These are phyloP conservation scores for Pseudogymnoascus sp. DNA, from an alignment of 2,329 filamentous ascomycete species.

Conservation along the genomic window DNA sequence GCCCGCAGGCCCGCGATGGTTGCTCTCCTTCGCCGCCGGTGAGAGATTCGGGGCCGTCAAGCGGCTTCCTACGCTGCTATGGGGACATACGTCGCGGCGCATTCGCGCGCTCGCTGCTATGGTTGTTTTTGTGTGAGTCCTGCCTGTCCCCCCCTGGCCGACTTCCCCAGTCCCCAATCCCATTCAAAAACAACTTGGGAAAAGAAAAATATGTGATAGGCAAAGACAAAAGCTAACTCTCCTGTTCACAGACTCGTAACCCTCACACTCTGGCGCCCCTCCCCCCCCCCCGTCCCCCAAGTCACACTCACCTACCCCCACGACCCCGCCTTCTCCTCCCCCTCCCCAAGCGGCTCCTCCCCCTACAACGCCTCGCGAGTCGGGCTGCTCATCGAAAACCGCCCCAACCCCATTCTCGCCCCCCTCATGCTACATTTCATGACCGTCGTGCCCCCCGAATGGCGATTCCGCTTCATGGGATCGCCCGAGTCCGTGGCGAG, in stretches of 20 bases:
- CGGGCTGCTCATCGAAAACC: constrained; percentile 43
- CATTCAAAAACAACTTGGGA: constrained; percentile 29
- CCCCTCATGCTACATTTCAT: constrained; percentile 45
- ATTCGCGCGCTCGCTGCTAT: background rate
- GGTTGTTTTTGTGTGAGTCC: constrained; percentile 1
- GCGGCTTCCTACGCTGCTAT: background rate
- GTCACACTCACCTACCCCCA: background rate
- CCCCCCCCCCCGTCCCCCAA: constrained; percentile 26
- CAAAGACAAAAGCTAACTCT: background rate
- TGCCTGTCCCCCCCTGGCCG: background rate
- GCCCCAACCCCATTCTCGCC: constrained; percentile 39
- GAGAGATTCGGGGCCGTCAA: background rate
- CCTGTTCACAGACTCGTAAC: constrained; percentile 24
- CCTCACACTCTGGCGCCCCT: constrained; percentile 28
- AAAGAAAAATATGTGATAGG: constrained; percentile 28
- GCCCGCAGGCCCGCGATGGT: background rate
- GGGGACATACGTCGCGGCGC: background rate
- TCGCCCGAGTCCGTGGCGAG: constrained; percentile 36
- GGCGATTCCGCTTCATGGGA: constrained; percentile 46
- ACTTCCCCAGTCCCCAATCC: constrained; percentile 20
- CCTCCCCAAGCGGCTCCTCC: background rate
- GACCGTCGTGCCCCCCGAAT: constrained; percentile 43
- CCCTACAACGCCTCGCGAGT: constrained; percentile 39
- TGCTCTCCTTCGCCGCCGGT: background rate
- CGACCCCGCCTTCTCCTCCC: background rate